phyloP scores from a whole-genome alignment of 1,284 basidiomycete species.

The Apiotrichum domesticum region DNA sequence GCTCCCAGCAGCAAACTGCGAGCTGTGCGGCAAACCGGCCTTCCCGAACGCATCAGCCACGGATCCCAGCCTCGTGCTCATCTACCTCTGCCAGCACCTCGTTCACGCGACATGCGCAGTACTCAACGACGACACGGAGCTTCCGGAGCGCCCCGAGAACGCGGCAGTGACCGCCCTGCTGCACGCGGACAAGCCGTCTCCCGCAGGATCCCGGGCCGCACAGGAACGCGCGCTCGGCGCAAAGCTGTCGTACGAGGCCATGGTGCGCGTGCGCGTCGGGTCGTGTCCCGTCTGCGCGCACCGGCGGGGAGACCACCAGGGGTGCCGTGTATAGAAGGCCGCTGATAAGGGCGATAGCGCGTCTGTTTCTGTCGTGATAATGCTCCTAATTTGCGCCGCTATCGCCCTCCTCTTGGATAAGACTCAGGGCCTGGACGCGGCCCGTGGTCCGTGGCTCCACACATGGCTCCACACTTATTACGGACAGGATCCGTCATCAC shows the following conservation, averaged over 20 bases:
- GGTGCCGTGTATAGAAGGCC: not conserved
- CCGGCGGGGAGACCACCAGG: slow-evolving; percentile 7
- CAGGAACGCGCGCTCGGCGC: slow-evolving; percentile 31
- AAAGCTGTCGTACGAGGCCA: slow-evolving; percentile 55
- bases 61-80: slow-evolving; percentile 38
- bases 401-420: too few relatives aligned
- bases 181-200: slow-evolving; percentile 57
- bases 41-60: slow-evolving; percentile 49
- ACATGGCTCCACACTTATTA: too few relatives aligned
- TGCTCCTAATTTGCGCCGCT: too few relatives aligned
- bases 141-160: slow-evolving; percentile 39
- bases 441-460: too few relatives aligned
- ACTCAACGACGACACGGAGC: slow-evolving; percentile 30
- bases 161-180: slow-evolving; percentile 49
- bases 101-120: slow-evolving; percentile 65
- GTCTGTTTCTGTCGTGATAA: too few relatives aligned
- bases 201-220: slow-evolving; percentile 51
- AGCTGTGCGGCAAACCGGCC: slow-evolving; percentile 58
- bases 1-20: slow-evolving; percentile 59
- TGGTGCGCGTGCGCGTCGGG: slow-evolving; percentile 60
- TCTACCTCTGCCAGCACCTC: slow-evolving; percentile 83
- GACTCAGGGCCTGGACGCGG: too few relatives aligned
- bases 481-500: too few relatives aligned
- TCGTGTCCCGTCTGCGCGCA: slow-evolving; percentile 66
- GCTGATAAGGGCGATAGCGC: too few relatives aligned